phyloP scores from a whole-genome alignment of 2,329 filamentous ascomycete species.

The Eutypa lata region DNA sequence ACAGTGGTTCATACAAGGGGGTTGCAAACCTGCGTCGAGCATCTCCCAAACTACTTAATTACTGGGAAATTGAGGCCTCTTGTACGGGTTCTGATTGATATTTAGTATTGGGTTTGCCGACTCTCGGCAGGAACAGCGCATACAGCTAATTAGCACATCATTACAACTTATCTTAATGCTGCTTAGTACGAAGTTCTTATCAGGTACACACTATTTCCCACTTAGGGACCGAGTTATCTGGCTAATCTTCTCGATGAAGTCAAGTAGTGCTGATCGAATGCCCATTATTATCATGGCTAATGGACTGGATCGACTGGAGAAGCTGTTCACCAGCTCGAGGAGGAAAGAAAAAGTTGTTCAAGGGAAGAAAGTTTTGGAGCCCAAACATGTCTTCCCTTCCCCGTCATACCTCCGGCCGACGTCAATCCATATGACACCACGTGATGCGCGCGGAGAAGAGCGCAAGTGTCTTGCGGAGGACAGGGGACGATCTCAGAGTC shows the following conservation, averaged over 20 bases:
- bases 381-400: constrained; percentile 23
- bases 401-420: constrained; percentile 52
- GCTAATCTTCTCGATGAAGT: background rate
- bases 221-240: background rate
- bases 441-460: constrained; percentile 47
- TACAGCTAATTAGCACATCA: no score
- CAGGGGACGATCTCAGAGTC: constrained; percentile 23
- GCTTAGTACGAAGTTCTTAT: no score
- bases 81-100: no score
- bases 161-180: no score
- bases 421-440: constrained; percentile 53
- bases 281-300: constrained; percentile 41
- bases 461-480: constrained; percentile 10
- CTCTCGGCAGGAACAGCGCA: no score
- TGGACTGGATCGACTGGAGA: constrained; percentile 47
- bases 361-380: constrained; percentile 10
- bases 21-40: background rate
- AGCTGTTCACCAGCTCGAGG: constrained; percentile 45
- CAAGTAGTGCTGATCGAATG: background rate
- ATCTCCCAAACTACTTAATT: background rate
- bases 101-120: no score
- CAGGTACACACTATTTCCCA: background rate
- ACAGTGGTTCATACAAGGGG: background rate
- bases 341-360: constrained; percentile 26
- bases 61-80: background rate